A percentile compares a stretch with the other conserved stretches of the same genome.
Conservation (phyloP, 169 alveolate genomes). For the Plasmodium adleri region DNA sequence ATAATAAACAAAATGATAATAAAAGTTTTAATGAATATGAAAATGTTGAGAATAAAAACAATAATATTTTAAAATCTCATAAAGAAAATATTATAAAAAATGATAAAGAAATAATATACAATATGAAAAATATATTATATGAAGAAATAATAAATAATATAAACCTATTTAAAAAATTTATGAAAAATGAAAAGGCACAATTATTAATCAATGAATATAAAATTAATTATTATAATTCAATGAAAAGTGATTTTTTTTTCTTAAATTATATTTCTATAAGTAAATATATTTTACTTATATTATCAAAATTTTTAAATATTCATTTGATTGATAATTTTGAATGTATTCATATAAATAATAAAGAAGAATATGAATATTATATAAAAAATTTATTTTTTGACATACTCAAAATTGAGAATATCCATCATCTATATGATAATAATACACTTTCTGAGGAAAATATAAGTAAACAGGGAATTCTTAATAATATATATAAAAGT, state of each 20-base stretch:
- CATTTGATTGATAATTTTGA: constrained; percentile 14
- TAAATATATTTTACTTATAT: constrained; percentile 34
- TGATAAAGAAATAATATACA: background rate
- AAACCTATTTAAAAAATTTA: constrained; percentile 12
- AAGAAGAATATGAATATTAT: constrained; percentile 21
- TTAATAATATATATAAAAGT: no score
- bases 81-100: background rate
- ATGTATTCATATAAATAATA: constrained; percentile 15
- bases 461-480: background rate
- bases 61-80: no score
- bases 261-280: constrained; percentile 26
- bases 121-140: constrained; percentile 27
- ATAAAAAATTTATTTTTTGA: constrained; percentile 12
- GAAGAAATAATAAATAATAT: constrained; percentile 31
- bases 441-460: background rate
- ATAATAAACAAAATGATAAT: background rate
- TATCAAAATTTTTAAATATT: constrained; percentile 41
- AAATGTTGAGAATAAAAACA: no score
- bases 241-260: constrained; percentile 1
- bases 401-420: constrained; percentile 19
- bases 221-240: constrained; percentile 22
- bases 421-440: background rate
- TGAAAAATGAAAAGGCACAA: constrained; percentile 31
- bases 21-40: background rate
- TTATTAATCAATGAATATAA: constrained; percentile 19